Base-by-base conservation (phyloP, 78 protist species). In the Carpediemonas membranifera region DNA sequence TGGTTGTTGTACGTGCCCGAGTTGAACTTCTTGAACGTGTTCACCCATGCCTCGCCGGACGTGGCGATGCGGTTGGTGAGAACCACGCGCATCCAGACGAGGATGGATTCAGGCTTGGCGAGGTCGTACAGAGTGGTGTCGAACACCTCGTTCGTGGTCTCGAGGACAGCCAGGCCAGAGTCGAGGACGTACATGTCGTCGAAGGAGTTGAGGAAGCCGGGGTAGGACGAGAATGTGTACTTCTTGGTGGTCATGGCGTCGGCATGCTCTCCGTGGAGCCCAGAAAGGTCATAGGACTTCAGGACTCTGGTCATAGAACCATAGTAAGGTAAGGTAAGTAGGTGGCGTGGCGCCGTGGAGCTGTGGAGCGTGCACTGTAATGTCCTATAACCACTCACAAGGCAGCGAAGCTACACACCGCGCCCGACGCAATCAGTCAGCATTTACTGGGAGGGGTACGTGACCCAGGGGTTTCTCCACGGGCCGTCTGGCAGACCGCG, bases 1-100 rank as follows among this genome's bases (percentile, higher is more conserved):
- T 85, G 90, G 47, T 88, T 84, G 61, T 79, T 78, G 64, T 88
- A 88, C 30, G 89, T 84, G 25, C 92, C 92, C 19, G 75, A 53
- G 36, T 84, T 65, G 53, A 59, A 78, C 30, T 15, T 11, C 35
- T 34, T 28, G 1, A 78, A 76, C 9, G 52, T 61, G 16, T 53
- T 15, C 24, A 34, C 44, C 90, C 90, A 85, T 13, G 77, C 81
- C 30, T 3, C 34, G 31, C 74, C 83, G 27, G 33, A 68, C 47
- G 28, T 33, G 21, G 85, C 57, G 28, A 79, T 43, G 54, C 84
- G 68, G 39, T 78, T 78, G 34, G 87, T 70, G 21, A 85, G 74
- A 0, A 64, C n/a, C 28, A 74, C 80, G 36, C 90, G 65, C 0
- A 82, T 57, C 78, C 82, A 85, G 47, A 56, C 71, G 11, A 72